These are phyloP conservation scores for Penicillium riverlandense DNA, from an alignment of 495 filamentous ascomycete genomes.

Conservation along the genomic window DNA sequence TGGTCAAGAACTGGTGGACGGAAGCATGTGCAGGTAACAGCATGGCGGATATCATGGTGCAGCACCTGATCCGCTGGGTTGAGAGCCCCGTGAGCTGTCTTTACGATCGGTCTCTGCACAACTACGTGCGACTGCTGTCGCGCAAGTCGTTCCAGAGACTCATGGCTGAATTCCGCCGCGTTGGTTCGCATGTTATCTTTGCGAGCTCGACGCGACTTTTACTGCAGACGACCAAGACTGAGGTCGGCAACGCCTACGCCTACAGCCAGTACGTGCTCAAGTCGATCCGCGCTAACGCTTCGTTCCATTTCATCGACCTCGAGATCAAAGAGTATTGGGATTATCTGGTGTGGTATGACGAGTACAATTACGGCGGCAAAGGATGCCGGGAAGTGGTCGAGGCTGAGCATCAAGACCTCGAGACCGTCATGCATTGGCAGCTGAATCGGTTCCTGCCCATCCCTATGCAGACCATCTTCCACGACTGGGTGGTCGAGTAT, in stretches of 20 bases:
- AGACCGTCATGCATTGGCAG: constrained; percentile 98
- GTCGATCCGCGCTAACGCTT: constrained; percentile 86
- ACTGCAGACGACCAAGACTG: constrained; percentile 91
- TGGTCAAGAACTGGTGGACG: constrained; percentile 98
- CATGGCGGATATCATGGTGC: constrained; percentile 97
- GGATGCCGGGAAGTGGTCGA: constrained; percentile 80
- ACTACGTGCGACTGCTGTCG: constrained; percentile 98
- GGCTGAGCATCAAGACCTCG: constrained; percentile 75
- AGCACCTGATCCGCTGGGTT: constrained; percentile 95
- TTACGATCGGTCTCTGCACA: constrained; percentile 91
- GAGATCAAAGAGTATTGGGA: constrained; percentile 99
- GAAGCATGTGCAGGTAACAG: constrained; percentile 85
- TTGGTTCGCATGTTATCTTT: constrained; percentile 89
- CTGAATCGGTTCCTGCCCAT: constrained; percentile 78
- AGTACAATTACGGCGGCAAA: constrained; percentile 96
- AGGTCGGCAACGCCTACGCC: constrained; percentile 94
- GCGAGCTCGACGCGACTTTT: constrained; percentile 83
- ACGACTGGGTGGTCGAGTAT: constrained; percentile 91
- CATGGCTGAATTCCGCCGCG: constrained; percentile 93
- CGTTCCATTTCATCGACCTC: constrained; percentile 95
- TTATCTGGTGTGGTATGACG: constrained; percentile 98
- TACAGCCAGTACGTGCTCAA: constrained; percentile 97
- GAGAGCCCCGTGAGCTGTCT: constrained; percentile 86
- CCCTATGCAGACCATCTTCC: constrained; percentile 76
- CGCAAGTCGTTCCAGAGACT: constrained; percentile 93